These are phyloP conservation scores for Fragilariopsis cylindrus DNA, from an alignment of 108 stramenopile species.

Conservation along the genomic window DNA sequence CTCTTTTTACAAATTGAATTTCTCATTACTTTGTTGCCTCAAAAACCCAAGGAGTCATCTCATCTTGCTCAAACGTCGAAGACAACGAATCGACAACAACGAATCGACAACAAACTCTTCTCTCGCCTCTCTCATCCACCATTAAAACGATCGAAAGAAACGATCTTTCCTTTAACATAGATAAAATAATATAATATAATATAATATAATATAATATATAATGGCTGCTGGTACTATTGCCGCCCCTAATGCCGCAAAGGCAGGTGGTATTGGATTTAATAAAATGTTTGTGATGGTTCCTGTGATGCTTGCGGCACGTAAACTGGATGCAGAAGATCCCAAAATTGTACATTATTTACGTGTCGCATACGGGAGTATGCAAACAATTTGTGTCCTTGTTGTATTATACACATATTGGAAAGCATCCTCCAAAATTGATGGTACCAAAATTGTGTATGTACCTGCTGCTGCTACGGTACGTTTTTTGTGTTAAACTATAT, in stretches of 20 bases:
- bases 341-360: conserved; percentile 70
- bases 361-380: conserved; percentile 67
- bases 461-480: conserved; percentile 79
- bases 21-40: too few species aligned
- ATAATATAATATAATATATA: too few species aligned
- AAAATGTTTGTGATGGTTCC: conserved; percentile 87
- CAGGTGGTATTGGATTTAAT: conserved; percentile 27
- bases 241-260: too few species aligned
- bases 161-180: background rate
- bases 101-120: background rate
- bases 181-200: background rate
- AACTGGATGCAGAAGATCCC: conserved; percentile 86
- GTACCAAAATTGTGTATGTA: conserved; percentile 64
- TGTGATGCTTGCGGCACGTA: conserved; percentile 85
- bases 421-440: conserved; percentile 33
- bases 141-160: background rate
- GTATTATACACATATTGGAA: conserved; percentile 66
- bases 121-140: background rate
- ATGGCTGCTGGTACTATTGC: too few species aligned
- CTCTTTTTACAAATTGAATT: too few species aligned
- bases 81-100: too few species aligned
- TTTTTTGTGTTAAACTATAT: background rate
- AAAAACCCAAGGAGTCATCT: too few species aligned
- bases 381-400: conserved; percentile 52
- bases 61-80: too few species aligned